Base-by-base conservation (phyloP, 1,139 yeast genomes). In the Zygoascus sp. region DNA sequence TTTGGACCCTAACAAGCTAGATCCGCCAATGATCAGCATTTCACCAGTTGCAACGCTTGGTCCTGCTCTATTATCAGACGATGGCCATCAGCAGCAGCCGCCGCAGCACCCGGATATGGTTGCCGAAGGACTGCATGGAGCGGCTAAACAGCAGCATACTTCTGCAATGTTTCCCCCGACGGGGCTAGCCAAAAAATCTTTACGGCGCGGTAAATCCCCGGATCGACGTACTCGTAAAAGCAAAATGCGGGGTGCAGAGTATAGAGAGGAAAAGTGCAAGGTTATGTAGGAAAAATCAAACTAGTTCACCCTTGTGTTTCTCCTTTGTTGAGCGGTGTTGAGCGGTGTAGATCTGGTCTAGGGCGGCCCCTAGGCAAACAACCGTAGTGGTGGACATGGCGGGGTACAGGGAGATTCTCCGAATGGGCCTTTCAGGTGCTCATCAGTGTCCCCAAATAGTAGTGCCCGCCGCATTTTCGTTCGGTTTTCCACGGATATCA, bases 191-290 rank as follows among this genome's bases (percentile, higher is more conserved):
- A 15, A 16, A 4, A 30, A 30, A 30, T n/a, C 34, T 11, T 7
- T 30, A 5, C n/a, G 25, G 15, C 23, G 39, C 16, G 39, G 39
- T 10, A 10, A 9, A 20, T 35, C 39, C 2, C 27, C 25, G 27
- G 39, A 35, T 9, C 25, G 35, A n/a, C 35, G 39, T 9, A 19
- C 11, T 3, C 39, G 39, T 11, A 30, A 30, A 7, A 34, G 40
- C 13, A 42, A 28, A 27, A n/a, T n/a, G 19, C 23, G 32, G 32
- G 41, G 34, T 25, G 53, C 52, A 30, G 47, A 50, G 11, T 59
- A 61, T 42, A 53, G 62, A 16, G 64, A 59, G 23, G 65, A 61
- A 36, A 61, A 61, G 53, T 61, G 65, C 46, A 19, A 27, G 8
- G 30, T 61, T 23, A 58, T 58, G 63, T 60, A 45, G 48, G 30